Evolutionary conservation across 2,329 filamentous ascomycete species (phyloP), one percentile per base, ranked within the genome.

Genomic region (Aspergillus terreus): DNA sequence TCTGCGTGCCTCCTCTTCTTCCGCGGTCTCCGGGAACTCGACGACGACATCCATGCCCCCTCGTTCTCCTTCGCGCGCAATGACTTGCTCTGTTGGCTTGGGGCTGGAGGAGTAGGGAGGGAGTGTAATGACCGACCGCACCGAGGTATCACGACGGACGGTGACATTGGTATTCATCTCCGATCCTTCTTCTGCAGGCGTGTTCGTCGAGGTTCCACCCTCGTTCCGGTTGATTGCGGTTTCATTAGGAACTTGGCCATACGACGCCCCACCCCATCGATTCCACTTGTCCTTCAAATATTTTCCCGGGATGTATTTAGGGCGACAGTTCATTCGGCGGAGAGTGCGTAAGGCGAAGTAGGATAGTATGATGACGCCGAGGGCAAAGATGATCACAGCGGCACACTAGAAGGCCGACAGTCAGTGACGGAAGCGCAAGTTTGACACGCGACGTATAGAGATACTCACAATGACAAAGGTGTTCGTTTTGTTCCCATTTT

Each of bases 81-180:
- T 78, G 1, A 96, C 85, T 59, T 86, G 85, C 70, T 99, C 94
- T 43, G 83, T 85, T 17, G 88, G 85, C 46, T 83, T 79, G 0
- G 90, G 83, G 25, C 83, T 83, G 14, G 80, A 81, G 2, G 87
- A 86, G 69, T 99, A 99, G 0, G 88, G 82, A 0, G 94, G 94
- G 2, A 99, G 75, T 0, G 94, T 97, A 81, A 96, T 94, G 50
- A 97, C 85, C n/a, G 90, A 95, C 50, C 92, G 86, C 43, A 97
- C 80, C 7, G 90, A 95, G 1, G 89, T 91, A 62, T 92, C 87
- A 30, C 92, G 83, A 66, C 92, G 88, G 11, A 96, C 83, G 68
- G 72, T 53, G 15, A 55, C 53, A 43, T 58, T 62, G 33, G 51
- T 55, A 21, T 58, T 60, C 60, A 63, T 67, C 48, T 66, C 68